These are phyloP conservation scores for Penicillium griseofulvum DNA, from an alignment of 2,329 filamentous ascomycete genomes.

Conservation along the genomic window DNA sequence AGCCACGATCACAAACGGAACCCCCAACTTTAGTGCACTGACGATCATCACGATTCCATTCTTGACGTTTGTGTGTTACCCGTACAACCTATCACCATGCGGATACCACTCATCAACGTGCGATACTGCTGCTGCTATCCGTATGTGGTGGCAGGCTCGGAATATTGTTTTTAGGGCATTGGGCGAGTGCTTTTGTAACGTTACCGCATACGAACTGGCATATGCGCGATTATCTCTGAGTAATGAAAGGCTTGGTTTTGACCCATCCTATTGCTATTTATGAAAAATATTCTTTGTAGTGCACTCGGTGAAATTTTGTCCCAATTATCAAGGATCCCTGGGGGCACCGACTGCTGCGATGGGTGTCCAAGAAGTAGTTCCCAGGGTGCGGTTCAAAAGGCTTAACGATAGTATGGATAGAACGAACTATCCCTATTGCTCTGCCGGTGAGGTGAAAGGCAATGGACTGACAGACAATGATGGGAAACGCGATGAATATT, in stretches of 20 bases:
- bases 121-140: conserved; percentile 40
- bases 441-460: neutral
- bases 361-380: conserved; percentile 48
- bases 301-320: conserved; percentile 45
- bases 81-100: conserved; percentile 49
- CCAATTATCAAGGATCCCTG: conserved; percentile 49
- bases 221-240: conserved; percentile 44
- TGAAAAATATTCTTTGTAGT: conserved; percentile 37
- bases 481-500: neutral
- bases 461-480: too few relatives aligned
- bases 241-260: conserved; percentile 47
- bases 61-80: conserved; percentile 51
- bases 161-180: conserved; percentile 37
- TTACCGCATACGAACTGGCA: conserved; percentile 47
- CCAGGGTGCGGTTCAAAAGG: conserved; percentile 48
- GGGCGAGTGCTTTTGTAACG: conserved; percentile 44
- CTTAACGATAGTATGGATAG: conserved; percentile 38
- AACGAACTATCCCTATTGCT: neutral
- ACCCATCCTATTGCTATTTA: conserved; percentile 45
- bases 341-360: conserved; percentile 51
- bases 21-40: conserved; percentile 53
- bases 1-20: conserved; percentile 50
- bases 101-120: too few relatives aligned
- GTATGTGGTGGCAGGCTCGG: conserved; percentile 45
- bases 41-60: conserved; percentile 51